Percentiles rank a stretch among this genome's conserved stretches.
phyloP scores from a whole-genome alignment of 2,329 filamentous ascomycete genomes.

The Pyrenophora teres region DNA sequence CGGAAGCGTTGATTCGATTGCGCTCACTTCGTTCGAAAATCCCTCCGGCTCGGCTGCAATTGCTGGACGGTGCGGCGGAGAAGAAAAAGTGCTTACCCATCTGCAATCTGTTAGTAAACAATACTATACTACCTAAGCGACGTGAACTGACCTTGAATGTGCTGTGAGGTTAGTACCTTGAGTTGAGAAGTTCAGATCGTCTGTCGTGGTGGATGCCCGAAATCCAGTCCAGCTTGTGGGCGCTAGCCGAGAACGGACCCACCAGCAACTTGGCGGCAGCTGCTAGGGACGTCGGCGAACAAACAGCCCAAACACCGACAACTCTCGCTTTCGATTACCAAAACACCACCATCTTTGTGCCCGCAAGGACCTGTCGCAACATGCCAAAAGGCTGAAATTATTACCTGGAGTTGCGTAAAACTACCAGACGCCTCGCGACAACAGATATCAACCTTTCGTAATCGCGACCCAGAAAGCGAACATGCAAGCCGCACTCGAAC shows the following conservation, averaged over 20 bases:
- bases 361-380: not conserved
- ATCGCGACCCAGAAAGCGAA: slow-evolving; percentile 6
- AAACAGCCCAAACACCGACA: slow-evolving; percentile 35
- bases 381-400: slow-evolving; percentile 4
- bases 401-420: slow-evolving; percentile 12
- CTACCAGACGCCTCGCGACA: slow-evolving; percentile 6
- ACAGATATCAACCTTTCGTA: not conserved
- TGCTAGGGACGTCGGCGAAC: slow-evolving; percentile 18
- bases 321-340: slow-evolving; percentile 3
- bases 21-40: slow-evolving; percentile 26
- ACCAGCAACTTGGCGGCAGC: slow-evolving; percentile 19
- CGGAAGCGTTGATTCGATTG: slow-evolving; percentile 10
- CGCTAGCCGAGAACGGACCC: slow-evolving; percentile 23
- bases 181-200: slow-evolving; percentile 37
- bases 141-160: slow-evolving; percentile 58
- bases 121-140: slow-evolving; percentile 3
- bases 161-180: slow-evolving; percentile 53
- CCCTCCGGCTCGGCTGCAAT: slow-evolving; percentile 40
- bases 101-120: slow-evolving; percentile 50
- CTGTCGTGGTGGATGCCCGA: slow-evolving; percentile 19
- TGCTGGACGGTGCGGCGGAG: slow-evolving; percentile 34
- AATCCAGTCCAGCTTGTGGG: slow-evolving; percentile 31
- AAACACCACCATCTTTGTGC: not conserved
- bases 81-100: slow-evolving; percentile 63
- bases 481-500: slow-evolving; percentile 75